These are phyloP conservation scores for Lyophyllum decastes DNA, from an alignment of 768 basidiomycete genomes.

Conservation along the genomic window DNA sequence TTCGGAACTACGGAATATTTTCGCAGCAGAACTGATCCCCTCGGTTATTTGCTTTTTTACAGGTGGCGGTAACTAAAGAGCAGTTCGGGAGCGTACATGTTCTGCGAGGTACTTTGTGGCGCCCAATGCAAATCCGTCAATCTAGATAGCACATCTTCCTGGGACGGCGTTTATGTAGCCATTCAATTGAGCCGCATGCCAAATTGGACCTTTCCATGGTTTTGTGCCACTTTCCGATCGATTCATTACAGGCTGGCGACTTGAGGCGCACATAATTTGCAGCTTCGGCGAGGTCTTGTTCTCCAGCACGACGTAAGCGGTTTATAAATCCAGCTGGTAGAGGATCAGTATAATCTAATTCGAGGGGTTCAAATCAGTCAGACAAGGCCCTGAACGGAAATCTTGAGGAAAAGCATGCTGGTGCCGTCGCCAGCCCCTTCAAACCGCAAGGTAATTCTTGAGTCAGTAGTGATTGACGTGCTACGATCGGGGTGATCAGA, in stretches of 20 bases:
- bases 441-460: not conserved
- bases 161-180: conserved; percentile 31
- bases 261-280: conserved; percentile 49
- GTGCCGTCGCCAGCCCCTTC: conserved; percentile 1
- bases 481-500: conserved; percentile 24
- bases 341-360: conserved; percentile 73
- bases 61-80: not conserved
- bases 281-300: conserved; percentile 51
- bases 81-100: conserved; percentile 53
- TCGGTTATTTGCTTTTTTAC: conserved; percentile 47
- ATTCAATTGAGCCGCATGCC: conserved; percentile 39
- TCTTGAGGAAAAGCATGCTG: conserved; percentile 81
- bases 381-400: conserved; percentile 66
- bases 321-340: conserved; percentile 47
- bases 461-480: conserved; percentile 38
- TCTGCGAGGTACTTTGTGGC: conserved; percentile 61
- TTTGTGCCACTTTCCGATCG: conserved; percentile 19
- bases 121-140: conserved; percentile 65
- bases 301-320: conserved; percentile 49
- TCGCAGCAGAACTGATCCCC: conserved; percentile 55
- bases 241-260: conserved; percentile 17
- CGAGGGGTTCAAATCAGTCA: conserved; percentile 75
- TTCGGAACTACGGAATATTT: conserved; percentile 41
- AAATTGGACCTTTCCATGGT: conserved; percentile 38
- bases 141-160: conserved; percentile 49